These are phyloP conservation scores for Alternaria metachromatica DNA, from an alignment of 2,329 filamentous ascomycete genomes.

Conservation along the genomic window DNA sequence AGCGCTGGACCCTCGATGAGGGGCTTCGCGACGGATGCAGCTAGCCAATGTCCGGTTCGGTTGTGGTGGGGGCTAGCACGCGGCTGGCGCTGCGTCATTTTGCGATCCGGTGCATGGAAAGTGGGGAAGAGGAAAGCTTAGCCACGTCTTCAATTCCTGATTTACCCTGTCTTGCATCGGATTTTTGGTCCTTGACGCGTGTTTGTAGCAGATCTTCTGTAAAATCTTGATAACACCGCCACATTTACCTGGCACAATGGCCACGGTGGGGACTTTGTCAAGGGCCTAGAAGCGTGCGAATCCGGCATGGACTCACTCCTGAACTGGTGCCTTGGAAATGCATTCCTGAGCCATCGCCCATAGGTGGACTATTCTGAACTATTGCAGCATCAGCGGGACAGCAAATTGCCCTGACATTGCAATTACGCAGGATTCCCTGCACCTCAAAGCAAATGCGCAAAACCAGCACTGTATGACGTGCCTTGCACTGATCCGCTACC, in stretches of 20 bases:
- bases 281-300: conserved; percentile 22
- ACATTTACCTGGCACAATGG: conserved; percentile 23
- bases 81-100: conserved; percentile 37
- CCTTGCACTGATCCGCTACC: background rate
- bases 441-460: background rate
- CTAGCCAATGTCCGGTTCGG: conserved; percentile 12
- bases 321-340: conserved; percentile 8
- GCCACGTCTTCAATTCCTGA: conserved; percentile 28
- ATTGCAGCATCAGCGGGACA: background rate
- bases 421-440: background rate
- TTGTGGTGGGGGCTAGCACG: conserved; percentile 22
- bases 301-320: conserved; percentile 4
- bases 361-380: conserved; percentile 15
- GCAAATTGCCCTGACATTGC: conserved; percentile 11
- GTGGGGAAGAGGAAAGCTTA: conserved; percentile 36
- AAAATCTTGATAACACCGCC: conserved; percentile 14
- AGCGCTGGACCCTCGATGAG: conserved; percentile 6
- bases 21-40: conserved; percentile 9
- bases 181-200: conserved; percentile 13
- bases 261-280: conserved; percentile 8
- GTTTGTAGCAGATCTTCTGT: background rate
- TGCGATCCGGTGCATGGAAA: conserved; percentile 18
- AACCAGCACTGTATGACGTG: conserved; percentile 6
- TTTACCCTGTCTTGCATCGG: conserved; percentile 16
- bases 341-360: conserved; percentile 12